phyloP scores from a whole-genome alignment of 768 basidiomycete species.

The Rhizopogon vinicolor region DNA sequence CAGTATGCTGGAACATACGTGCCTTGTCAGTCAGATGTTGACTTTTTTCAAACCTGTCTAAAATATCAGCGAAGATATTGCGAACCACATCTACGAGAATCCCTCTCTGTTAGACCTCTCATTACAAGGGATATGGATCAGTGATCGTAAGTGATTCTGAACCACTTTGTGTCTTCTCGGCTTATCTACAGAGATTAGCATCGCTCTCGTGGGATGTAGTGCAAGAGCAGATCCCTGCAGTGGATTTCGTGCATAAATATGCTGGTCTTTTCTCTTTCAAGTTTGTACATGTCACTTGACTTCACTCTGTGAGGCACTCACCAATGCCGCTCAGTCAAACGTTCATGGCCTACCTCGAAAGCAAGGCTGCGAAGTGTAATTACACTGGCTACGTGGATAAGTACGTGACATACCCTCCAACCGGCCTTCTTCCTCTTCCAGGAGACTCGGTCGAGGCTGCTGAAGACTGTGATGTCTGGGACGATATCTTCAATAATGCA shows the following conservation, averaged over 20 bases:
- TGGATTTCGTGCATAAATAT: slow-evolving; percentile 71
- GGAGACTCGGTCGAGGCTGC: slow-evolving; percentile 44
- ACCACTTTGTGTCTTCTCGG: not conserved
- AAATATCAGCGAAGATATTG: slow-evolving; percentile 47
- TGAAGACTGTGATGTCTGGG: slow-evolving; percentile 64
- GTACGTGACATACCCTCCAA: slow-evolving; percentile 64
- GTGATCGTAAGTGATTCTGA: slow-evolving; percentile 51
- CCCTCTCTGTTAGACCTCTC: slow-evolving; percentile 47
- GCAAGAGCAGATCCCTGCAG: slow-evolving; percentile 66
- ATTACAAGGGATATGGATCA: slow-evolving; percentile 69
- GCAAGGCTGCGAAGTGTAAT: slow-evolving; percentile 48
- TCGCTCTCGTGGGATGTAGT: slow-evolving; percentile 58
- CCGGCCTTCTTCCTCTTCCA: slow-evolving; percentile 63
- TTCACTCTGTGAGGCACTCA: not conserved
- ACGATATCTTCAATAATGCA: slow-evolving; percentile 57
- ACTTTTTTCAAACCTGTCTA: not conserved
- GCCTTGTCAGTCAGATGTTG: slow-evolving; percentile 36
- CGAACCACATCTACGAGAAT: slow-evolving; percentile 67
- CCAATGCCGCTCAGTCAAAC: slow-evolving; percentile 40
- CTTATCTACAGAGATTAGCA: slow-evolving; percentile 29
- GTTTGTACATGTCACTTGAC: slow-evolving; percentile 30
- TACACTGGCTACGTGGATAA: slow-evolving; percentile 60
- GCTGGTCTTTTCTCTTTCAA: slow-evolving; percentile 68
- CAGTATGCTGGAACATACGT: slow-evolving; percentile 75
- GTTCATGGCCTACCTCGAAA: slow-evolving; percentile 56